Evolutionary conservation across 331 rosid species (phyloP).

Genomic region (Quercus tomentella): DNA sequence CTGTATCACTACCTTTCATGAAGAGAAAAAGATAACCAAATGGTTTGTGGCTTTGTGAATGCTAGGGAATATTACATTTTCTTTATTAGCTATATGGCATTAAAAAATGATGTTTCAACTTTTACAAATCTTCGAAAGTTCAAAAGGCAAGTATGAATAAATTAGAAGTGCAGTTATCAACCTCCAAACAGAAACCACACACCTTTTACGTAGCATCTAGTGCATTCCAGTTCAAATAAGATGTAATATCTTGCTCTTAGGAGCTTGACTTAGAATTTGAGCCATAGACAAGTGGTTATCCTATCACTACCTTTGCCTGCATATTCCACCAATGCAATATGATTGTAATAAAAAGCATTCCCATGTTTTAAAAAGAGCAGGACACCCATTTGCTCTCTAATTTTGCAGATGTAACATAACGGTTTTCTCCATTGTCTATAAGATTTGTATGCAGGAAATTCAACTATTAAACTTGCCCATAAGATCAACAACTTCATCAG

Average conservation of each 20-base stretch:
- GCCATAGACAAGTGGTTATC: not conserved
- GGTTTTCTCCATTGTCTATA: too few species aligned
- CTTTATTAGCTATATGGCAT: not conserved
- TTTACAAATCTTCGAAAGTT: slow-evolving; percentile 22
- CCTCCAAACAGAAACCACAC: not conserved
- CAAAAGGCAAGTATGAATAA: slow-evolving; percentile 14
- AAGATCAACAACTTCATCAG: too few species aligned
- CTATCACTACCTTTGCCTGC: too few species aligned
- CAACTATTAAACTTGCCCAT: too few species aligned
- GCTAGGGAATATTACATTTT: too few species aligned
- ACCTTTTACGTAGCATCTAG: not conserved
- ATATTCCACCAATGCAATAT: too few species aligned
- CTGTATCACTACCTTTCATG: slow-evolving; percentile 7
- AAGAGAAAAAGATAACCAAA: not conserved
- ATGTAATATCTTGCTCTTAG: not conserved
- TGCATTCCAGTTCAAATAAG: not conserved
- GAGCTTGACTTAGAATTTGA: not conserved
- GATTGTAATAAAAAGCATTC: too few species aligned
- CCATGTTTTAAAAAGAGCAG: too few species aligned
- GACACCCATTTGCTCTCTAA: too few species aligned
- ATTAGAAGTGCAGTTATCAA: slow-evolving; percentile 15
- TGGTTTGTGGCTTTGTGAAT: slow-evolving; percentile 4
- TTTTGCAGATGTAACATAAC: too few species aligned
- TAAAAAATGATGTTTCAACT: not conserved
- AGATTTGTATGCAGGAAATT: too few species aligned